Evolutionary conservation across 1,284 basidiomycete genomes (phyloP).

Genomic region (Puccinia brachypodii): DNA sequence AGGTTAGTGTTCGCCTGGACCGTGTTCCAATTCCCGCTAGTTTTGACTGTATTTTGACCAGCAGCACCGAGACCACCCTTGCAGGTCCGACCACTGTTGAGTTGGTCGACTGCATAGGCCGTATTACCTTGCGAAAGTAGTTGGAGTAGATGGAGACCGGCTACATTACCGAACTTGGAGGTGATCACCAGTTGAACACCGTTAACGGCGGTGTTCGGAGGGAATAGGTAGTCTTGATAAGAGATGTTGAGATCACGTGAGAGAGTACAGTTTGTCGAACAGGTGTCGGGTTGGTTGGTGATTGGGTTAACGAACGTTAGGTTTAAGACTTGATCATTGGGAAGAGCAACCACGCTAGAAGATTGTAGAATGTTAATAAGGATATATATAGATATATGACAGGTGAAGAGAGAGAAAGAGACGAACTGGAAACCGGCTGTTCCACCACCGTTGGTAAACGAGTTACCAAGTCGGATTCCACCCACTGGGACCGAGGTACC

Average conservation of each 20-base stretch:
- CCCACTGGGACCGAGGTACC: conserved; percentile 70
- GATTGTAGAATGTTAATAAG: background rate
- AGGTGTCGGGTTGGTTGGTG: conserved; percentile 53
- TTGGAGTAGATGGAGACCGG: conserved; percentile 84
- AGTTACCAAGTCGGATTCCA: conserved; percentile 87
- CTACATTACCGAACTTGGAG: conserved; percentile 71
- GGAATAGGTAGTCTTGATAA: conserved; percentile 86
- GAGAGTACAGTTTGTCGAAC: conserved; percentile 57
- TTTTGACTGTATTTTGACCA: conserved; percentile 57
- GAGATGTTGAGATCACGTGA: conserved; percentile 64
- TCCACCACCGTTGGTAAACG: conserved; percentile 73
- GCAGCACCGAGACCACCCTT: conserved; percentile 52
- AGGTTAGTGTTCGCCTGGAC: conserved; percentile 69
- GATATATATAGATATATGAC: conserved; percentile 47
- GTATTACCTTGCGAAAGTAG: conserved; percentile 75
- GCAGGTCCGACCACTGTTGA: conserved; percentile 54
- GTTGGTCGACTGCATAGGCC: conserved; percentile 54
- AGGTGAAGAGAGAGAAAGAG: background rate
- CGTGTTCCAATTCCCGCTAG: conserved; percentile 70
- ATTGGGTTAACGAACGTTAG: conserved; percentile 52
- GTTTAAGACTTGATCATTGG: conserved; percentile 53
- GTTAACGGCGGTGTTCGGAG: conserved; percentile 64
- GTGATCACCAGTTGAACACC: conserved; percentile 80
- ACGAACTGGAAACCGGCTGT: conserved; percentile 79
- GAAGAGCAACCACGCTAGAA: conserved; percentile 53